Evolutionary conservation across 2,329 filamentous ascomycete species (phyloP), one percentile per base, ranked within the genome.

Genomic region (Aspergillus tanneri): DNA sequence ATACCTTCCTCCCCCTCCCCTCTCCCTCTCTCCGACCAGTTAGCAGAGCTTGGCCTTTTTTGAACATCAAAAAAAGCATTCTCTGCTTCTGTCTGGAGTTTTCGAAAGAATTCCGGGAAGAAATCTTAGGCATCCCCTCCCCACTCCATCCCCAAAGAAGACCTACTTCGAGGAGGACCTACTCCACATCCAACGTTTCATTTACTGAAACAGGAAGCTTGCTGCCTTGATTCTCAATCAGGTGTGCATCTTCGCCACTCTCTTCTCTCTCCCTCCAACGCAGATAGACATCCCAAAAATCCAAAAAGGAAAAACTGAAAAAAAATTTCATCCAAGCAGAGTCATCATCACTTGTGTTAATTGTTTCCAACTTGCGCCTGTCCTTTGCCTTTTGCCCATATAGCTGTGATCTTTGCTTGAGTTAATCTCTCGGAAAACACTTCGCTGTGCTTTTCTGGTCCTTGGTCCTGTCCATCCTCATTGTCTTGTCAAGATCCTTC

Each of bases 361-460:
- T 47, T 58, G 56, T 44, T 49, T 57, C 27, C 39, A 39, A 45
- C 22, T 44, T 42, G 35, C 50, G 32, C 41, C 37, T 43, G 43
- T 51, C 48, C 22, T 47, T 44, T 56, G 43, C 46, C 37, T 42
- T 54, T 49, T n/a, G n/a, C n/a, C 34, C 42, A 46, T 21, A 56
- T 56, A 56, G 43, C 41, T 52, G 52, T 50, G 39, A 55, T 48
- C 30, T 48, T 47, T 45, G 46, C 49, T 47, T 43, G 50, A 51
- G 44, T 52, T 46, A 50, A 49, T 52, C 39, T 38, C 49, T 43
- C 50, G 52, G 59, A 62, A 68, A 68, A 68, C 65, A 68, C 65
- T 68, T 68, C 39, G 63, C 54, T 68, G 65, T 68, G 65, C 44
- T 66, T 66, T 68, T 67, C 63, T 63, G 47, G 49, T 53, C 41